phyloP scores from a whole-genome alignment of 805 yeast genomes.

The Torulaspora delbrueckii region DNA sequence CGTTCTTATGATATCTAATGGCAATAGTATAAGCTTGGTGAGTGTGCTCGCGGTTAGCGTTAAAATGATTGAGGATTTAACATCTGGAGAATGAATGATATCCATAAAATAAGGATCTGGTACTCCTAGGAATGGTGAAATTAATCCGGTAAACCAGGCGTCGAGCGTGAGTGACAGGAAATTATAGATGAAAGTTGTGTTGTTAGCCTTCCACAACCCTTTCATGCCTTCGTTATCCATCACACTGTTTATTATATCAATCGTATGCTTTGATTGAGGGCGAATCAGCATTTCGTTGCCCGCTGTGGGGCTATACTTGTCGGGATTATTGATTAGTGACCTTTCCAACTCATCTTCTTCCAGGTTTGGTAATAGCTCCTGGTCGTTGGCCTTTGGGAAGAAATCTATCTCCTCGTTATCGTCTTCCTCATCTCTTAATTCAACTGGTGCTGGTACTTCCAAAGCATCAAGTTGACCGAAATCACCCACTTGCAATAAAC shows the following conservation, averaged over 20 bases:
- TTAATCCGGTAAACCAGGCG: conserved; percentile 87
- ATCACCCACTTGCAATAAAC: conserved; percentile 75
- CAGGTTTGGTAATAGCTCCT: conserved; percentile 21
- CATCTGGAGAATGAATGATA: conserved; percentile 72
- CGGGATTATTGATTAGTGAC: conserved; percentile 37
- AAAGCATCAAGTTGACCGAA: conserved; percentile 36
- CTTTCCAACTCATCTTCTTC: conserved; percentile 42
- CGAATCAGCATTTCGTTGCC: conserved; percentile 33
- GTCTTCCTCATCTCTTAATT: conserved; percentile 14
- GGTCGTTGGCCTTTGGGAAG: conserved; percentile 18
- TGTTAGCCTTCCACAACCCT: conserved; percentile 68
- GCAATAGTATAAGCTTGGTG: conserved; percentile 69
- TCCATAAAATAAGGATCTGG: conserved; percentile 90
- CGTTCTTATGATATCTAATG: conserved; percentile 76
- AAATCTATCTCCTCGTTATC: conserved; percentile 25
- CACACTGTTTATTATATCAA: conserved; percentile 59
- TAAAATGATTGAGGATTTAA: conserved; percentile 58
- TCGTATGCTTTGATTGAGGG: conserved; percentile 58
- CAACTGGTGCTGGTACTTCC: conserved; percentile 10
- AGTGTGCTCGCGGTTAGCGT: conserved; percentile 67
- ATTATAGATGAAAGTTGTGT: conserved; percentile 73
- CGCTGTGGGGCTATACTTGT: conserved; percentile 13
- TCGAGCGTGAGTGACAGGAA: conserved; percentile 73
- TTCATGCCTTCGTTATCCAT: conserved; percentile 66
- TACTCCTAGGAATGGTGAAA: conserved; percentile 72